These are phyloP conservation scores for Verticillium tricorpus DNA, from an alignment of 2,329 filamentous ascomycete species.

Conservation along the genomic window DNA sequence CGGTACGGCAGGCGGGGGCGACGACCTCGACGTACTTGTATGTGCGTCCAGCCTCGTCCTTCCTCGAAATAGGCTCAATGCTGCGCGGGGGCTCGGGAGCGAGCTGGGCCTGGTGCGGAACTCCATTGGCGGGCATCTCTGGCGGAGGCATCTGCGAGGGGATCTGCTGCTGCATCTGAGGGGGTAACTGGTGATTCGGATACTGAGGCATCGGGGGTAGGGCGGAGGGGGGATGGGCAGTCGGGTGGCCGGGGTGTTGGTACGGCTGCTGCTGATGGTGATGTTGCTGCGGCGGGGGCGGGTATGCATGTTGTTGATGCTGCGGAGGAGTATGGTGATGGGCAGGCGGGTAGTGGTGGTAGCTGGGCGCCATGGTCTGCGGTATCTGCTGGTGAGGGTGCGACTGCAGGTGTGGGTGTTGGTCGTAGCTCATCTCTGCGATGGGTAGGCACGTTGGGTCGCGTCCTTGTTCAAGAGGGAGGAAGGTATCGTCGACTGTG, in stretches of 20 bases:
- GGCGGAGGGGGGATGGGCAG: constrained; percentile 7
- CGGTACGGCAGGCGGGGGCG: too few relatives aligned
- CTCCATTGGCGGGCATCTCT: constrained; percentile 8
- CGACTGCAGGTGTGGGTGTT: constrained; percentile 4
- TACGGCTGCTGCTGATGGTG: constrained; percentile 3
- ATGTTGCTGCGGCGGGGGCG: constrained; percentile 3
- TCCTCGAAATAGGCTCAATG: constrained; percentile 1
- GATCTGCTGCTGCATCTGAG: background rate
- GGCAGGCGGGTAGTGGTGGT: constrained; percentile 10
- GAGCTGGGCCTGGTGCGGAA: constrained; percentile 4
- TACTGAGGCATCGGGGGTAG: constrained; percentile 12
- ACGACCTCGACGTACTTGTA: constrained; percentile 1
- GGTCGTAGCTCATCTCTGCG: constrained; percentile 13
- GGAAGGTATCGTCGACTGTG: background rate
- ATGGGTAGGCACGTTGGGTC: background rate
- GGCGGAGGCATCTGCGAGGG: constrained; percentile 6
- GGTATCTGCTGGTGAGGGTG: background rate
- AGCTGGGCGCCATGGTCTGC: constrained; percentile 3
- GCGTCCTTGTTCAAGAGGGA: background rate
- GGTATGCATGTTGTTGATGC: background rate
- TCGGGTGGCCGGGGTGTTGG: constrained; percentile 1
- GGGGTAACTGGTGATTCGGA: constrained; percentile 1
- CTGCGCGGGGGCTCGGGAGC: constrained; percentile 1
- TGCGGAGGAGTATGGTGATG: constrained; percentile 5
- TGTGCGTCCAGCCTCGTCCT: background rate